These are phyloP conservation scores for Stipa capillata DNA, from an alignment of 176 grass and related monocot species.

Conservation along the genomic window DNA sequence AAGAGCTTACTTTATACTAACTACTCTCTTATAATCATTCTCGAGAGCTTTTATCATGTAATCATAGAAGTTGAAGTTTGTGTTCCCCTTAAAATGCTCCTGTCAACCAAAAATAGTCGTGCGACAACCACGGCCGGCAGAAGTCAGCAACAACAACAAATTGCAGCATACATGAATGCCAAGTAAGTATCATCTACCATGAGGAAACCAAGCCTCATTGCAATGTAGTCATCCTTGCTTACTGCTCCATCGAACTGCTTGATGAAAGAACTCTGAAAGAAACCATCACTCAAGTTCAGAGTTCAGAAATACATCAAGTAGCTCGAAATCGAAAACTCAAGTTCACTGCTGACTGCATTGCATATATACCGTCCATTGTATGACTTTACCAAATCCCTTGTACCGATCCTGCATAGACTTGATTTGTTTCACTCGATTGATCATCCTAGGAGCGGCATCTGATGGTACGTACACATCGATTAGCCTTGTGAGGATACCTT, in stretches of 20 bases:
- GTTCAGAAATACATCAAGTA: not conserved
- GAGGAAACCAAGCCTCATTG: slow-evolving; percentile 79
- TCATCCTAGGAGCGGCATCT: slow-evolving; percentile 31
- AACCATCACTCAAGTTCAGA: not conserved
- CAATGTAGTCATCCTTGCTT: slow-evolving; percentile 51
- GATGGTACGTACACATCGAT: not conserved
- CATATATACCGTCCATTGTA: slow-evolving; percentile 20
- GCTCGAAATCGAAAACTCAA: not conserved
- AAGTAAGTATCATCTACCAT: slow-evolving; percentile 24
- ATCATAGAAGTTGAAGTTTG: slow-evolving; percentile 75
- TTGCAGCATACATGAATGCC: not conserved
- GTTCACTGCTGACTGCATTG: not conserved
- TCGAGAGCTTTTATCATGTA: slow-evolving; percentile 88
- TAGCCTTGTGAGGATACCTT: not conserved
- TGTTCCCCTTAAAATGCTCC: slow-evolving; percentile 56
- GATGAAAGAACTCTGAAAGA: slow-evolving; percentile 68
- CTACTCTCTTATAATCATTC: slow-evolving; percentile 74
- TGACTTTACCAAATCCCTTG: slow-evolving; percentile 21
- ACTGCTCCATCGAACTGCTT: slow-evolving; percentile 87
- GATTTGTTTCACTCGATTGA: slow-evolving; percentile 16
- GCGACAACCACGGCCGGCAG: not conserved
- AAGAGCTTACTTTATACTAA: slow-evolving; percentile 79
- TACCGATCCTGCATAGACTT: slow-evolving; percentile 40
- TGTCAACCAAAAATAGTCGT: not conserved
- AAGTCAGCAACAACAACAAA: not conserved